Evolutionary conservation across 1,284 basidiomycete genomes (phyloP), one percentile per base, ranked within the genome.

Genomic region (Cutaneotrichosporon sp.): DNA sequence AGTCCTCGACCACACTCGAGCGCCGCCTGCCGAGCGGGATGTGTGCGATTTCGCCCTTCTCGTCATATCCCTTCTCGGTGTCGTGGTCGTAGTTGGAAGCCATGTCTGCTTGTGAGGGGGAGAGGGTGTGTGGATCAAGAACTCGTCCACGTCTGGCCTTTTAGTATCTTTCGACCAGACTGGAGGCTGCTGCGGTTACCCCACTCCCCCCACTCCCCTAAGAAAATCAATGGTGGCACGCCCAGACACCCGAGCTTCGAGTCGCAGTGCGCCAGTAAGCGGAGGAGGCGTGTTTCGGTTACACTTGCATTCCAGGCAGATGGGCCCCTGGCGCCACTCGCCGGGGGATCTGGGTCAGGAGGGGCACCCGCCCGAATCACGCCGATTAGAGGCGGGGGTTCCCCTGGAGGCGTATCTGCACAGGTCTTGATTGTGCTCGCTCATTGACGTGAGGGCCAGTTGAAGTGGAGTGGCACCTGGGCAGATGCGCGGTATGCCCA

Each of bases 1-100:
- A 16, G 46, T 65, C n/a, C 57, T 62, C n/a, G 61, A 63, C 26
- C 47, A 62, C 16, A 40, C 51, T 21, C 58, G 51, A 26, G 51
- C 52, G 8, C 34, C 42, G 61, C 51, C 53, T 9, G 34, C 18
- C 40, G 21, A 14, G 38, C 56, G 46, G 40, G 18, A 58, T 4
- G 30, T 58, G 56, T 1, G 6, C 7, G 9, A 18, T 0, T 4
- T 58, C 40, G 22, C 1, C 30, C 56, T 56, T 56, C 36, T 40
- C 55, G 32, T 56, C 55, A 14, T 40, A 56, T 6, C n/a, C 38
- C 18, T 46, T 46, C 18, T 46, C 42, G 42, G 3, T 46, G 42
- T 46, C 42, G 18, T 46, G 40, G 11, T 42, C 40, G 16, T 13
- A 46, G 42, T 46, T 13, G 5, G 16, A 8, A 16, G 18, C 42